These are phyloP conservation scores for Alternaria metachromatica DNA, from an alignment of 2,329 filamentous ascomycete species.

Conservation along the genomic window DNA sequence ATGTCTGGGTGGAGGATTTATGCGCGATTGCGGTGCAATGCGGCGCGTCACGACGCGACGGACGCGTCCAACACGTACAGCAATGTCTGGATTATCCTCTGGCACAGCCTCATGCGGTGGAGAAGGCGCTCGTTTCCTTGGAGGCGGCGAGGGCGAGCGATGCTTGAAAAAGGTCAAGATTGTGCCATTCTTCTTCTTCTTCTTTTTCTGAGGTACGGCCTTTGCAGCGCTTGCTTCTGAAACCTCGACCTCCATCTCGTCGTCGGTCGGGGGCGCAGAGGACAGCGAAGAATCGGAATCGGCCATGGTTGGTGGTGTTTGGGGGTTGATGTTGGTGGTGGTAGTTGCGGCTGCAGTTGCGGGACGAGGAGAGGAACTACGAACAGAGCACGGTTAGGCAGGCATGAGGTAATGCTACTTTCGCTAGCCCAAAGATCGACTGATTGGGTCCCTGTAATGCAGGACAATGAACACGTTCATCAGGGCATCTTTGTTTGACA, in stretches of 20 bases:
- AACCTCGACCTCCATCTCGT: constrained; percentile 54
- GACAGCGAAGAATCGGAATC: constrained; percentile 65
- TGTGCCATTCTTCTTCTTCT: constrained; percentile 45
- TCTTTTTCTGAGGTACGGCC: constrained; percentile 35
- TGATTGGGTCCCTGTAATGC: constrained; percentile 21
- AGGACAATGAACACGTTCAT: constrained; percentile 1
- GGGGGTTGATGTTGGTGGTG: constrained; percentile 27
- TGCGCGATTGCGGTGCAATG: constrained; percentile 23
- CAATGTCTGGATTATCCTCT: constrained; percentile 89
- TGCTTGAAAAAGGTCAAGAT: constrained; percentile 51
- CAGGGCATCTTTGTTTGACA: neutral
- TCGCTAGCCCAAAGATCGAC: constrained; percentile 39
- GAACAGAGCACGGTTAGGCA: constrained; percentile 38
- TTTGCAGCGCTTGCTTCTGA: constrained; percentile 34
- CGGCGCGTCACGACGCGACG: constrained; percentile 46
- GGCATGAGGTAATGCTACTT: constrained; percentile 47
- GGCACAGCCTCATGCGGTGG: constrained; percentile 89
- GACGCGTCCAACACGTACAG: constrained; percentile 69
- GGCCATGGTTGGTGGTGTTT: constrained; percentile 53
- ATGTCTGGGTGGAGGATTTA: constrained; percentile 30
- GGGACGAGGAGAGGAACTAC: constrained; percentile 31
- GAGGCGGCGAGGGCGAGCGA: constrained; percentile 54
- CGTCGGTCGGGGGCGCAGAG: constrained; percentile 65
- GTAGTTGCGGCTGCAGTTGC: constrained; percentile 22
- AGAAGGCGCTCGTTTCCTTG: constrained; percentile 81